phyloP scores from a whole-genome alignment of 352 stramenopile species.

The Halophytophthora polymorphica region DNA sequence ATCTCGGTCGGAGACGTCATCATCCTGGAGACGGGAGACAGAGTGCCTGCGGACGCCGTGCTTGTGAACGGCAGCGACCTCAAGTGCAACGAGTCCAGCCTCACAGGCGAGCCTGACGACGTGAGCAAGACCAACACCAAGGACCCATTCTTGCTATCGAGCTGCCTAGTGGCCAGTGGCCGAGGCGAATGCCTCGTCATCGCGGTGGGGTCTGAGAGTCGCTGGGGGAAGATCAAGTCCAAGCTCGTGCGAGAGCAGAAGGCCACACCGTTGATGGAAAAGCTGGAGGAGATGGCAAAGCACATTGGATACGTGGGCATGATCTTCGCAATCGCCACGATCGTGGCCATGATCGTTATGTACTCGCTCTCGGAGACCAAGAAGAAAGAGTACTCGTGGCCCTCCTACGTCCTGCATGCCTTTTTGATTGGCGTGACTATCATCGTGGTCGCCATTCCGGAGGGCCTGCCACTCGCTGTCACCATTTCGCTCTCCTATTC shows the following conservation, averaged over 20 bases:
- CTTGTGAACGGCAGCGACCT: slow-evolving; percentile 91
- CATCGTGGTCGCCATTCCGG: slow-evolving; percentile 93
- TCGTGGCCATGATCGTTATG: slow-evolving; percentile 86
- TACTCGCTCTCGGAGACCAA: slow-evolving; percentile 61
- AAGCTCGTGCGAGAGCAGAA: slow-evolving; percentile 88
- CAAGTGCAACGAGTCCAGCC: slow-evolving; percentile 93
- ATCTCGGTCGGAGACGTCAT: slow-evolving; percentile 88
- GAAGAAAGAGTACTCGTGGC: slow-evolving; percentile 63
- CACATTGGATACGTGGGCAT: slow-evolving; percentile 87
- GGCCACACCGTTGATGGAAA: slow-evolving; percentile 90
- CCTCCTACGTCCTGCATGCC: slow-evolving; percentile 89
- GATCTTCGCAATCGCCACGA: slow-evolving; percentile 82
- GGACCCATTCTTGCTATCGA: slow-evolving; percentile 88
- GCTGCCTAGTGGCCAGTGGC: slow-evolving; percentile 72
- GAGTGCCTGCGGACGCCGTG: slow-evolving; percentile 93
- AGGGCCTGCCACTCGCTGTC: slow-evolving; percentile 92
- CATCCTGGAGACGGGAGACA: slow-evolving; percentile 91
- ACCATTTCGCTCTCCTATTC: slow-evolving; percentile 95
- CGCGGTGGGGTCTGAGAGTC: slow-evolving; percentile 72
- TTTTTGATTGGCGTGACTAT: slow-evolving; percentile 94
- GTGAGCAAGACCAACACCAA: slow-evolving; percentile 76
- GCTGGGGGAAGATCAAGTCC: slow-evolving; percentile 91
- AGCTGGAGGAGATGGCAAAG: slow-evolving; percentile 90
- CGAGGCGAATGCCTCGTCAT: slow-evolving; percentile 79
- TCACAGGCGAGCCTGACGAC: slow-evolving; percentile 96